Evolutionary conservation across 352 stramenopile species (phyloP), one percentile per base, ranked within the genome.

Genomic region (Globisporangium nunn): DNA sequence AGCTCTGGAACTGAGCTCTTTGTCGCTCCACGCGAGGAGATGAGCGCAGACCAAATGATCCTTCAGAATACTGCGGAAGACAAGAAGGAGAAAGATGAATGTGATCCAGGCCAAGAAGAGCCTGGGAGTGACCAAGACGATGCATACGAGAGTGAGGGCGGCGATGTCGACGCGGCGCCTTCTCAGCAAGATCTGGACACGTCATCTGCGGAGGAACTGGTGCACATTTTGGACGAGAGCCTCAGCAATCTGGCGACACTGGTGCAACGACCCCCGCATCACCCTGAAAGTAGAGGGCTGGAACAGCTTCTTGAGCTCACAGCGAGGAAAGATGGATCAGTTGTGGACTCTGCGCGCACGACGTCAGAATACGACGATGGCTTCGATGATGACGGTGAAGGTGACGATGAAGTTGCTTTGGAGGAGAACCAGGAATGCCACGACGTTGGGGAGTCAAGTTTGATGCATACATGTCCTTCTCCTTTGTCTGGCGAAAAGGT

Each of bases 141-240:
- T 23, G 29, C 54, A 17, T 44, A 40, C 0, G 51, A 51, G 28
- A 49, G 39, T 2, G 45, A 55, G 3, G 45, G 29, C 1, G 44
- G 48, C 11, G 50, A 30, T 50, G 48, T 48, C 30, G n/a, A 17
- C 18, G 37, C 6, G 1, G 51, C 17, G 2, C 18, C 35, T 35
- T n/a, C 17, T 35, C n/a, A 18, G 15, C 15, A 53, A 28, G 54
- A n/a, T n/a, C 33, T 55, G 11, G 50, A 67, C 30, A 2, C 45
- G 18, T 54, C 55, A 29, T 50, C 50, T 8, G 56, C 58, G 29
- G 52, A 68, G 14, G 79, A 87, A 23, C 69, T 89, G 6, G 71
- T 87, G 18, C 58, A 62, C 35, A 76, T 89, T 15, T 64, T 87
- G 5, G 79, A 89, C 18, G 79, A 89, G 33, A 87, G 70, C 57